Conservation (phyloP, 2,329 filamentous ascomycete species). For the Nemania sp. region DNA sequence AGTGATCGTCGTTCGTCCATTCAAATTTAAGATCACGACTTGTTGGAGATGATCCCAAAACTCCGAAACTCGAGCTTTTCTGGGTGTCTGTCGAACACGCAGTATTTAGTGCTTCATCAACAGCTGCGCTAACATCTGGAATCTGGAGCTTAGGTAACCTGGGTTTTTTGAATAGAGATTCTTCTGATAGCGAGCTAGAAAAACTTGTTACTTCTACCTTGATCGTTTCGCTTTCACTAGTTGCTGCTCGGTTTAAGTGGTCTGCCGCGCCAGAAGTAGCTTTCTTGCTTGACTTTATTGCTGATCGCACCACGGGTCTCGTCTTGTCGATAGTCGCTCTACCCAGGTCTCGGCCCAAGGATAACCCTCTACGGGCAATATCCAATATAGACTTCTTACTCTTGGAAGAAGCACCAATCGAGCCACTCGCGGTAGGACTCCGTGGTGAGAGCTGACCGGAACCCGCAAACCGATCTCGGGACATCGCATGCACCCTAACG, state of each 20-base stretch:
- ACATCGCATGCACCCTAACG: conserved; percentile 5
- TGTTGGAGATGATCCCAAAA: conserved; percentile 31
- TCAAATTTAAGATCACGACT: conserved; percentile 26
- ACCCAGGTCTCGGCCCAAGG: background rate
- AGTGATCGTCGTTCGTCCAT: conserved; percentile 4
- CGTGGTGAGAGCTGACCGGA: conserved; percentile 1
- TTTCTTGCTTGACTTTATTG: conserved; percentile 13
- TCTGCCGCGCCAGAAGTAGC: background rate
- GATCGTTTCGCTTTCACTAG: background rate
- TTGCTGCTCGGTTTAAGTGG: conserved; percentile 3
- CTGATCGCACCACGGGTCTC: conserved; percentile 6
- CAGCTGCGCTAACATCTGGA: conserved; percentile 22
- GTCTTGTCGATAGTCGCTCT: conserved; percentile 20
- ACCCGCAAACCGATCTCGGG: conserved; percentile 7
- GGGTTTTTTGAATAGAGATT: conserved; percentile 13
- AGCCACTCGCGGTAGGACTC: background rate
- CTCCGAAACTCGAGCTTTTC: conserved; percentile 18
- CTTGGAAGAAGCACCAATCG: background rate
- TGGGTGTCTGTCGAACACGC: conserved; percentile 34
- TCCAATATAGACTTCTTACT: conserved; percentile 22
- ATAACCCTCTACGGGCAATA: background rate
- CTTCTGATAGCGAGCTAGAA: conserved; percentile 11
- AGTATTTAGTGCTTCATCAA: conserved; percentile 26
- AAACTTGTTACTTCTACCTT: background rate
- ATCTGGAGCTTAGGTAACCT: conserved; percentile 35